Evolutionary conservation across 2,329 filamentous ascomycete genomes (phyloP), one percentile per base, ranked within the genome.

Genomic region (Cladosporium oxysporum): DNA sequence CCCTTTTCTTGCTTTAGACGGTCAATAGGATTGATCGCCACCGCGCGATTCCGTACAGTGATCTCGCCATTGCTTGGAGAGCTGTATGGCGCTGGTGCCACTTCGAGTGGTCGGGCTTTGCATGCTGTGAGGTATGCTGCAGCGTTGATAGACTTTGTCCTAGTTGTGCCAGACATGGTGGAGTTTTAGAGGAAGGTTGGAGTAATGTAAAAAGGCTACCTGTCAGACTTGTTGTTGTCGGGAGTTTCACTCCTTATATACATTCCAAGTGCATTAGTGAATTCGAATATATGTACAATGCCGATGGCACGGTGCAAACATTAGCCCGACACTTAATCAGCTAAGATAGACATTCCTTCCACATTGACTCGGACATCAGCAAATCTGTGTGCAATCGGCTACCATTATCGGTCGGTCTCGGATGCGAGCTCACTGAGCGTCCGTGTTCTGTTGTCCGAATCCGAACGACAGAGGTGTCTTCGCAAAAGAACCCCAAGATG

Each of bases 11-110:
- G 57, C 67, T 78, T 73, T 14, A 76, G 69, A n/a, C 71, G 69
- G 65, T 82, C 80, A 5, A 76, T 68, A 1, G 76, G 75, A 60
- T 79, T 79, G 47, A 80, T 71, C 2, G 76, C 77, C 8, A 77
- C 69, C 16, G 76, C 77, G 12, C 65, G 59, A 52, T 76, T 77
- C 37, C 73, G 71, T 52, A 79, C 70, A 5, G 78, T 67, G n/a
- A 79, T 69, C 58, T 79, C 74, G 66, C 76, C 68, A 3, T 68
- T 21, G 7, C 58, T 66, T 2, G 69, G 68, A 16, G 33, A 4
- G 12, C 49, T 29, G 8, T 52, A 52, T 52, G 49, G 49, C 8
- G 49, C 26, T 29, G 49, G 7, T 16, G 5, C 49, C 28, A 52
- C 49, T 5, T 52, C 6, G 29, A 29, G 28, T 5, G 49, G 49